Evolutionary conservation across 2,329 filamentous ascomycete species (phyloP).

Genomic region (Cladosporium colombiae): DNA sequence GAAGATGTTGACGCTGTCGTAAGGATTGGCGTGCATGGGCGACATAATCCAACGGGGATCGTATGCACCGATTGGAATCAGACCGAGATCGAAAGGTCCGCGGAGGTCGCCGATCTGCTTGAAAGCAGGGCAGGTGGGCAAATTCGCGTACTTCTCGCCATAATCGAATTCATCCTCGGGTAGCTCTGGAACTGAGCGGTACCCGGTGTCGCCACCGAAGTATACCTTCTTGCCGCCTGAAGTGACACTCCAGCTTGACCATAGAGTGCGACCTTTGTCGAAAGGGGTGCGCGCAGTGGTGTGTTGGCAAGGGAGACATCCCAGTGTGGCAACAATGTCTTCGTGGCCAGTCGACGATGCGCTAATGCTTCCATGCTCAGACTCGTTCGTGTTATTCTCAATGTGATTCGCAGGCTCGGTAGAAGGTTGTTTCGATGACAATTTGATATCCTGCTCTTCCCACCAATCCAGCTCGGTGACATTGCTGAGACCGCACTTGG

Average conservation of each 20-base stretch:
- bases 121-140: conserved; percentile 81
- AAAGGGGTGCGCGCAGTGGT: conserved; percentile 67
- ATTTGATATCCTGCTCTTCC: conserved; percentile 74
- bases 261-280: conserved; percentile 76
- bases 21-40: conserved; percentile 81
- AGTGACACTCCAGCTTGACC: conserved; percentile 81
- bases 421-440: conserved; percentile 45
- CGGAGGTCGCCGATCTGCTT: conserved; percentile 75
- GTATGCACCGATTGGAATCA: conserved; percentile 94
- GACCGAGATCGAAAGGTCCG: conserved; percentile 85
- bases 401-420: background rate
- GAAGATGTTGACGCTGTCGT: conserved; percentile 88
- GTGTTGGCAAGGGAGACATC: conserved; percentile 84
- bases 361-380: conserved; percentile 7
- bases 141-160: conserved; percentile 59
- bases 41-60: conserved; percentile 72
- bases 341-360: conserved; percentile 23
- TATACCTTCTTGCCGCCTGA: conserved; percentile 77
- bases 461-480: conserved; percentile 95
- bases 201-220: conserved; percentile 87
- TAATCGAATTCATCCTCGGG: conserved; percentile 70
- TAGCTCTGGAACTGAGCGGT: conserved; percentile 71
- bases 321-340: conserved; percentile 69
- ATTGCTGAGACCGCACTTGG: conserved; percentile 68
- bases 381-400: background rate